Evolutionary conservation across 805 yeast genomes (phyloP).

Genomic region (Ogataea nakhonphanomensis): DNA sequence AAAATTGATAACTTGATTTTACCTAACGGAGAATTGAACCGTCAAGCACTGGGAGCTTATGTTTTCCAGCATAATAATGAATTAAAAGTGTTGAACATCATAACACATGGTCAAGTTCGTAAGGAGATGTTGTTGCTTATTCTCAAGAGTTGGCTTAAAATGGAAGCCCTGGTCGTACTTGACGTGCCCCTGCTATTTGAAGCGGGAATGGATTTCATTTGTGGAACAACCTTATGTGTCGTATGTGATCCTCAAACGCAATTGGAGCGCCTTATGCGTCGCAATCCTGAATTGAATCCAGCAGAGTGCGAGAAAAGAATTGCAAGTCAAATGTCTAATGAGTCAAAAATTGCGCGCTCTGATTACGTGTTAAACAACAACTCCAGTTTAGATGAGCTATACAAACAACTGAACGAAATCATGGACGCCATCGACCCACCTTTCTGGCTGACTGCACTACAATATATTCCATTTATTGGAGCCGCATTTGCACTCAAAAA

Average conservation of each 20-base stretch:
- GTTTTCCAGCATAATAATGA: conserved; percentile 70
- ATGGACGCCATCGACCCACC: conserved; percentile 39
- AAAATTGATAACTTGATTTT: conserved; percentile 49
- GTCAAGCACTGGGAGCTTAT: conserved; percentile 71
- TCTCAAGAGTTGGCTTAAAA: conserved; percentile 52
- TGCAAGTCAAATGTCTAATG: conserved; percentile 67
- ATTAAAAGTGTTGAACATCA: conserved; percentile 57
- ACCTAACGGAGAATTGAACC: conserved; percentile 52
- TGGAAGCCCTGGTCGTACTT: conserved; percentile 60
- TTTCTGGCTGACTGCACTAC: conserved; percentile 12
- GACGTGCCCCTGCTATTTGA: conserved; percentile 94
- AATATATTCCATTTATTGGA: conserved; percentile 22
- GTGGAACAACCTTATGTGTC: conserved; percentile 71
- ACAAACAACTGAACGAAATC: conserved; percentile 40
- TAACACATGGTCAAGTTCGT: conserved; percentile 87
- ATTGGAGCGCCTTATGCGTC: conserved; percentile 51
- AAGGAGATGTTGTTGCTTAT: conserved; percentile 59
- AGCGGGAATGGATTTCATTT: conserved; percentile 61
- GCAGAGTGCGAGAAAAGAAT: conserved; percentile 75
- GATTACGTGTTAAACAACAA: conserved; percentile 70
- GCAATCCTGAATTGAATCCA: conserved; percentile 64
- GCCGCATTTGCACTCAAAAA: conserved; percentile 7
- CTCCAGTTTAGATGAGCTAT: conserved; percentile 40
- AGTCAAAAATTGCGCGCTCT: conserved; percentile 52
- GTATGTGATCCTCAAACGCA: conserved; percentile 59